These are phyloP conservation scores for Hymenoscyphus scutula DNA, from an alignment of 2,329 filamentous ascomycete species.

Conservation along the genomic window DNA sequence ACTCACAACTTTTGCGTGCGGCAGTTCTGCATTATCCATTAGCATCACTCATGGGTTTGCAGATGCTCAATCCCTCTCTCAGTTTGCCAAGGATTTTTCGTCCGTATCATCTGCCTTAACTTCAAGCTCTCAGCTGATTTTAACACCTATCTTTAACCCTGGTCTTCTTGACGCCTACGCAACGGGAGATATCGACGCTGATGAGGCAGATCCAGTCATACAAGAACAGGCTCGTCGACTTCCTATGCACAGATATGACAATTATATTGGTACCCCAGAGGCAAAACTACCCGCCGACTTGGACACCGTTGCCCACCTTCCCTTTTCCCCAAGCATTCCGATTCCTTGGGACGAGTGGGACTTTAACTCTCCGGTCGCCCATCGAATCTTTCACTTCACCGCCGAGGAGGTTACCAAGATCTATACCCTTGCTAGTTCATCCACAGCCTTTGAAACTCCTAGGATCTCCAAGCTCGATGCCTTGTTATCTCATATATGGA, in stretches of 20 bases:
- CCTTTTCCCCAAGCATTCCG: constrained; percentile 33
- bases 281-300: constrained; percentile 25
- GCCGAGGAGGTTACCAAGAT: constrained; percentile 38
- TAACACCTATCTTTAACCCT: constrained; percentile 42
- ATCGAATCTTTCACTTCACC: constrained; percentile 41
- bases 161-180: constrained; percentile 38
- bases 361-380: constrained; percentile 33
- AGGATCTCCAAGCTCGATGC: constrained; percentile 45
- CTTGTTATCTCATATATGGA: constrained; percentile 47
- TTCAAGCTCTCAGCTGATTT: constrained; percentile 14
- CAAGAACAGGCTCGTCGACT: constrained; percentile 38
- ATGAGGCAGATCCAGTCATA: constrained; percentile 31
- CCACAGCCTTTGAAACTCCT: constrained; percentile 2
- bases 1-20: constrained; percentile 41
- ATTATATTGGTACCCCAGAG: constrained; percentile 35
- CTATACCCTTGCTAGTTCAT: constrained; percentile 29
- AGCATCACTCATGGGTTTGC: constrained; percentile 45
- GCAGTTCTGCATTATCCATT: constrained; percentile 43
- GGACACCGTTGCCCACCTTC: constrained; percentile 27
- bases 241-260: constrained; percentile 48
- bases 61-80: constrained; percentile 44
- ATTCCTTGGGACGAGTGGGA: constrained; percentile 46
- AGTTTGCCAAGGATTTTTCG: constrained; percentile 45
- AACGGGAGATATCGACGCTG: constrained; percentile 32
- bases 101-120: constrained; percentile 28